Base-by-base conservation (phyloP, 768 basidiomycete species). In the Pleurotus citrinopileatus region DNA sequence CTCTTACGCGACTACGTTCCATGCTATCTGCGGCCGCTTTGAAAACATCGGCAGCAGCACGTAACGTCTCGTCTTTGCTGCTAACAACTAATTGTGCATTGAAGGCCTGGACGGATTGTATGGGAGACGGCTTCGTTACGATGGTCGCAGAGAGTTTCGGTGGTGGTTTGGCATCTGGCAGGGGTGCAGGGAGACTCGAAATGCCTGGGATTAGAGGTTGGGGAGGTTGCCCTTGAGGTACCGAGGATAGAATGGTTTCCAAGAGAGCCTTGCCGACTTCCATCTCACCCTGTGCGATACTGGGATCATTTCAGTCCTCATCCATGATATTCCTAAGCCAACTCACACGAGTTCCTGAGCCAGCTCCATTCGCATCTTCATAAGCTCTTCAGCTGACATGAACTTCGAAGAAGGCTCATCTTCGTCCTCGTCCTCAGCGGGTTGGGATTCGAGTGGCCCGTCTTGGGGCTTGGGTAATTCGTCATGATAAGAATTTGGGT, bases 231-330 rank as follows among this genome's bases (percentile, higher is more conserved):
- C 66, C 53, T 22, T 63, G 56, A 1, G 72, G 50, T 27, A 65
- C 57, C 43, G 73, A 69, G 26, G 77, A 68, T 12, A 91, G 69
- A 12, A 92, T 70, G 23, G 82, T 73, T 20, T 77, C 71, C 25
- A 94, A 70, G 20, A 94, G 73, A 57, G 91, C 88, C 59, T 79
- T 80, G 8, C 89, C 89, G 53, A 86, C 84, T 5, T 81, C 78
- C 80, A 93, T 87, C 67, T 94, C 91, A 53, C 89, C 89, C 43
- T 85, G 69, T 23, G 90, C 88, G 56, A 84, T 79, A 58, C 89
- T 91, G 57, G 29, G 44, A 51, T 45, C 36, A 34, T 52, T 50
- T 25, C 50, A 57, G 63, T 53, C 59, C 46, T 52, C 46, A 20
- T 43, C 42, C 37, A 22, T 34, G 12, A 52, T 23, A 13, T 38